Evolutionary conservation across 73 alveolate genomes (phyloP), one percentile per base, ranked within the genome.

Genomic region (Blepharisma japonicum): DNA sequence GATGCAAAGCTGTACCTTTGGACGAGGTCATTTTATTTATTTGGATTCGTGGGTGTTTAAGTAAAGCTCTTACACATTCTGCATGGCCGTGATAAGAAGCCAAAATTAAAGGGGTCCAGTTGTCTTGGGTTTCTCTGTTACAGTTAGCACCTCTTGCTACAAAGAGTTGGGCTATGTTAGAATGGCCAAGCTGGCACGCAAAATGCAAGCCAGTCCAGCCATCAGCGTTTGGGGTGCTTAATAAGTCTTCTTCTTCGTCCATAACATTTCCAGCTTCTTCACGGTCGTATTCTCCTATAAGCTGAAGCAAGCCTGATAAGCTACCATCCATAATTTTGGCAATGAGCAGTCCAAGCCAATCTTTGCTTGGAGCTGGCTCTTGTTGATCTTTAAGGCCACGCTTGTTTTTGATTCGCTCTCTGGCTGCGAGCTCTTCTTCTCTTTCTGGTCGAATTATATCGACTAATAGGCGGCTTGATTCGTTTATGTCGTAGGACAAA

Each of bases 391-490:
- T 53, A 3, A 53, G n/a, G 2, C 23, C 67, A 53, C 67, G 67
- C 23, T 53, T 53, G 23, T 11, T 20, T 53, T 20, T 53, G 23
- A 53, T 11, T 53, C 23, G n/a, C n/a, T 53, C 67, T 2, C 67
- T 11, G 23, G 23, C 67, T 14, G 67, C 67, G 23, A 20, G 27
- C 4, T 53, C 67, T 14, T 11, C 67, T 53, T 53, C 67, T 14
- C 23, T 0, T 53, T 53, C 67, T 14, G 67, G 67, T 11, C 67
- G 67, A 53, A 53, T 53, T 53, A 61, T 25, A 39, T 61, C 74
- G 14, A 61, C 18, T 39, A 61, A 14, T n/a, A 61, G 74, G 14
- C 47, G 39, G 11, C 47, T 20, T 20, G 39, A 20, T 61, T n/a
- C 50, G 46, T 14, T 61, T 14, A 61, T 61, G 74, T 25, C 74